Conservation (phyloP, 352 stramenopile species). For the Phytopythium boreale region DNA sequence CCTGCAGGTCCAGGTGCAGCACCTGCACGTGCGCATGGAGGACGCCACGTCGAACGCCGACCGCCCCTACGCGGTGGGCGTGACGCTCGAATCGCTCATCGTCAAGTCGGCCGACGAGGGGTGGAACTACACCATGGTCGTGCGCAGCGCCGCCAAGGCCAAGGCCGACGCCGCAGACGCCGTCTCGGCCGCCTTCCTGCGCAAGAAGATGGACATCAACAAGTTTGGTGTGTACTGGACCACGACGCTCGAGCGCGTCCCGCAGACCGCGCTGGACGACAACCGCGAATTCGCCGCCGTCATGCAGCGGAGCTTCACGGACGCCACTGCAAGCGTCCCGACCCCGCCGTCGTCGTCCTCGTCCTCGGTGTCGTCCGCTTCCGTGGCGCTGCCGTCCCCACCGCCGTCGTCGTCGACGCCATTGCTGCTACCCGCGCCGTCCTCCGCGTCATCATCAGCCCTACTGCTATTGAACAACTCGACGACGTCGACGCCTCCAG, state of each 20-base stretch:
- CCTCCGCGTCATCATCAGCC: not conserved
- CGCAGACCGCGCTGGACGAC: conserved; percentile 42
- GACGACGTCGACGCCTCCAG: conserved; percentile 9
- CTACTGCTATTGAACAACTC: conserved; percentile 5
- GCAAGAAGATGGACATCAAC: conserved; percentile 84
- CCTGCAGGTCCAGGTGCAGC: conserved; percentile 77
- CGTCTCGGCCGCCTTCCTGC: conserved; percentile 35
- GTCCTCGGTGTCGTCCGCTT: not conserved
- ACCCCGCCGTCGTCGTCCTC: conserved; percentile 9
- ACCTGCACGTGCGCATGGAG: conserved; percentile 72
- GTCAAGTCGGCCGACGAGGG: conserved; percentile 78
- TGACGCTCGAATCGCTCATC: conserved; percentile 78
- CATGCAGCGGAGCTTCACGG: conserved; percentile 70
- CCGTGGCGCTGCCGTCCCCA: not conserved
- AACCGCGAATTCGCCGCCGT: conserved; percentile 51
- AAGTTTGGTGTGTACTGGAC: conserved; percentile 83
- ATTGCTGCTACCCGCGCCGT: not conserved
- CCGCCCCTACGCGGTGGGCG: conserved; percentile 53
- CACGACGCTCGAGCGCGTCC: conserved; percentile 43
- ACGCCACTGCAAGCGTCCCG: conserved; percentile 14
- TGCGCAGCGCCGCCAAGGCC: conserved; percentile 23
- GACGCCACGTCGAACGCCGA: conserved; percentile 48
- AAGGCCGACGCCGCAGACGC: not conserved
- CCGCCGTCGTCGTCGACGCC: not conserved
- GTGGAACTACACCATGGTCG: conserved; percentile 85